These are phyloP conservation scores for Kwoniella botswanensis DNA, from an alignment of 768 basidiomycete genomes.

Conservation along the genomic window DNA sequence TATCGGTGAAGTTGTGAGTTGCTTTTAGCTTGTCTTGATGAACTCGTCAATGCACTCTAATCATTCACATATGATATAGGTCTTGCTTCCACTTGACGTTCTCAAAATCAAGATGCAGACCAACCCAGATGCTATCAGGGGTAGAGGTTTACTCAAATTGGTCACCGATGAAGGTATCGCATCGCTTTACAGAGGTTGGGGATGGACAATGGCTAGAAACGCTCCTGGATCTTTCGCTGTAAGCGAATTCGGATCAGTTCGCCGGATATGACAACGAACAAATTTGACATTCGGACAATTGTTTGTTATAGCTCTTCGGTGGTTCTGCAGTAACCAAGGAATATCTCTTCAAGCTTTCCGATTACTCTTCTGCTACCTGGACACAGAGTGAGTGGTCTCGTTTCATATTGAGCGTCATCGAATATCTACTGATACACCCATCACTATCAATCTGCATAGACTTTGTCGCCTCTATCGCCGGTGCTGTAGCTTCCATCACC, in stretches of 20 bases:
- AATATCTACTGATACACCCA: neutral
- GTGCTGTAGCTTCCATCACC: conserved; percentile 92
- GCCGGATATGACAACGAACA: too few relatives aligned
- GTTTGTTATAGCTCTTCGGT: conserved; percentile 75
- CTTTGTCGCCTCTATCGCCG: conserved; percentile 91
- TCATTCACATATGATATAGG: conserved; percentile 36
- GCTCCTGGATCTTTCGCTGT: conserved; percentile 95
- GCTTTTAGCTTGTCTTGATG: too few relatives aligned
- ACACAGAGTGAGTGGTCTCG: conserved; percentile 65
- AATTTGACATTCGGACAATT: too few relatives aligned
- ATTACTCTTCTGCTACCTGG: conserved; percentile 97
- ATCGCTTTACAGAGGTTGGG: conserved; percentile 94
- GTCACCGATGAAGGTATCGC: conserved; percentile 84
- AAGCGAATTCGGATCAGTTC: conserved; percentile 51
- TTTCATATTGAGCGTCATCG: neutral
- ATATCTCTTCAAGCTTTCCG: conserved; percentile 81
- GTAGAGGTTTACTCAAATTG: conserved; percentile 85
- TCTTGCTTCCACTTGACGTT: conserved; percentile 92
- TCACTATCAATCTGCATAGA: conserved; percentile 56
- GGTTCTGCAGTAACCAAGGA: conserved; percentile 95
- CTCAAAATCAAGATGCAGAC: conserved; percentile 97
- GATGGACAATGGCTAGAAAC: conserved; percentile 98
- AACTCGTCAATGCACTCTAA: neutral
- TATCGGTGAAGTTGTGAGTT: conserved; percentile 88
- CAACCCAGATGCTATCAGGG: conserved; percentile 97